phyloP scores from a whole-genome alignment of 192 early-diverging fungal species.

The Spizellomyces sp. region DNA sequence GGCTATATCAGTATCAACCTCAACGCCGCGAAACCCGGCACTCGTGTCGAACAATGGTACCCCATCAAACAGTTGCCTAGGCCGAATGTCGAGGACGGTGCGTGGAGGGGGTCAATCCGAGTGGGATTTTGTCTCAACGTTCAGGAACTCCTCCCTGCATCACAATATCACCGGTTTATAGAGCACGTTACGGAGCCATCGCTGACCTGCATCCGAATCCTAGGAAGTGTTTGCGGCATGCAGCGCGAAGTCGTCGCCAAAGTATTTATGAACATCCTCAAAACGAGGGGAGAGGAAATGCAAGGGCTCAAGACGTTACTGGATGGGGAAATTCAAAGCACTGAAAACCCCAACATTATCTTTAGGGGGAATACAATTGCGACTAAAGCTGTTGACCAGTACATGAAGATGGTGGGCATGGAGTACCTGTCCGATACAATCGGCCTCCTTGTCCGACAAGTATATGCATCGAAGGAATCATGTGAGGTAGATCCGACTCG shows the following conservation, averaged over 20 bases:
- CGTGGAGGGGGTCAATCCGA: constrained; percentile 39
- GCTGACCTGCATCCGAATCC: constrained; percentile 36
- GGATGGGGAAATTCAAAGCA: constrained; percentile 33
- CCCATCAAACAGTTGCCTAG: constrained; percentile 32
- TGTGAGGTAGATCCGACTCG: constrained; percentile 45
- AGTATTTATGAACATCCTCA: constrained; percentile 32
- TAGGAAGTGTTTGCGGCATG: constrained; percentile 27
- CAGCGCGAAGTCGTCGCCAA: constrained; percentile 48
- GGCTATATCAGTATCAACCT: constrained; percentile 46
- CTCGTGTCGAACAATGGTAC: constrained; percentile 43
- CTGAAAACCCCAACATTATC: constrained; percentile 57
- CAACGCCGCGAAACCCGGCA: constrained; percentile 19
- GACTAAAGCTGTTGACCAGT: constrained; percentile 59
- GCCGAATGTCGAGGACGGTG: constrained; percentile 1
- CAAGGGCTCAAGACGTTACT: constrained; percentile 32
- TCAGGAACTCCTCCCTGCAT: constrained; percentile 39
- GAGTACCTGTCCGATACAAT: constrained; percentile 50
- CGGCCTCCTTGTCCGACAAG: constrained; percentile 14
- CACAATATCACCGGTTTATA: constrained; percentile 38
- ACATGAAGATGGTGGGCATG: constrained; percentile 56
- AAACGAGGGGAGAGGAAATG: constrained; percentile 37
- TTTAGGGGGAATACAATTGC: constrained; percentile 61
- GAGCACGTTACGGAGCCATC: constrained; percentile 44
- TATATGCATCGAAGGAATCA: constrained; percentile 22
- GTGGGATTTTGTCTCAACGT: constrained; percentile 32